Conservation (phyloP, 352 stramenopile species). For the Blastocystis sp. region DNA sequence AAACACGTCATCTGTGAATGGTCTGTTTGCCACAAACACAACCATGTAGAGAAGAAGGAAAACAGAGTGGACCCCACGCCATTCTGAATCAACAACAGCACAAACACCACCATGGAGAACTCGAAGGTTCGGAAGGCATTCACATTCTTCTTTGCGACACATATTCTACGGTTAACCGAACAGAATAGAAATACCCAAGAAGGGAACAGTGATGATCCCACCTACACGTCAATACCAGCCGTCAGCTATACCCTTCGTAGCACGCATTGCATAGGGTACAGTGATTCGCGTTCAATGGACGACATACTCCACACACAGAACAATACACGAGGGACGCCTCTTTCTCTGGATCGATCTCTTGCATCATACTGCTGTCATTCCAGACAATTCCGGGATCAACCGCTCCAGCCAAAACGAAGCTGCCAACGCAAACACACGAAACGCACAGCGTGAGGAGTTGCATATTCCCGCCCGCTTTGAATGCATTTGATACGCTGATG, state of each 20-base stretch:
- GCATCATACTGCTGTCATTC: background rate
- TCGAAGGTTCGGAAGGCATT: background rate
- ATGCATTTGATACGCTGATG: background rate
- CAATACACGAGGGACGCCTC: slow-evolving; percentile 22
- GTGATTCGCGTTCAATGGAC: background rate
- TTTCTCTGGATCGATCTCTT: background rate
- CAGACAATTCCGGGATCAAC: slow-evolving; percentile 33
- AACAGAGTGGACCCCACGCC: background rate
- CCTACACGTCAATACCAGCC: background rate
- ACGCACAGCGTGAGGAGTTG: background rate
- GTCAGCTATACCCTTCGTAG: background rate
- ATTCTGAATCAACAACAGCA: slow-evolving; percentile 21
- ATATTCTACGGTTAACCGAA: slow-evolving; percentile 12
- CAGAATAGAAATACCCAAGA: background rate
- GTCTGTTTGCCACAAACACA: background rate
- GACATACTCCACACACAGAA: slow-evolving; percentile 35
- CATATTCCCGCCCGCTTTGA: background rate
- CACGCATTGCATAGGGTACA: slow-evolving; percentile 33
- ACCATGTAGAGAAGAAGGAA: background rate
- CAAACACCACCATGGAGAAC: background rate
- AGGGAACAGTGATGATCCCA: slow-evolving; percentile 57
- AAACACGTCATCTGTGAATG: background rate
- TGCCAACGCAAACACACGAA: background rate
- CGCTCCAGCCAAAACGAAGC: slow-evolving; percentile 16
- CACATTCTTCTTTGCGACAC: slow-evolving; percentile 39